phyloP scores from a whole-genome alignment of 140 eudicot genomes.

The Bidens hawaiensis region DNA sequence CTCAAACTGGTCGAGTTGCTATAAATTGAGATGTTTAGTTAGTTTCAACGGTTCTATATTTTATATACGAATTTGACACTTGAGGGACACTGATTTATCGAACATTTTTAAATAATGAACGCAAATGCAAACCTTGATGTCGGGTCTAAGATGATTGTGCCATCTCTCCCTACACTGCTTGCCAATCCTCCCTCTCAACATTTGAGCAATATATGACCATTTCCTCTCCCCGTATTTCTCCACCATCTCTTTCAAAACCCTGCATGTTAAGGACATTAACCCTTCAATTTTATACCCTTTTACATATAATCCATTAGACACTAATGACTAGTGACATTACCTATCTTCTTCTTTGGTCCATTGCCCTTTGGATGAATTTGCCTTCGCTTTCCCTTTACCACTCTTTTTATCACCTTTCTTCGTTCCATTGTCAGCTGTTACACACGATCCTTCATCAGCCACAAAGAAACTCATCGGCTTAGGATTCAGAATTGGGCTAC shows the following conservation, averaged over 20 bases:
- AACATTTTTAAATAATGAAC: background rate
- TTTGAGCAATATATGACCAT: constrained; percentile 91
- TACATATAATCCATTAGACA: background rate
- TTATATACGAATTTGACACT: background rate
- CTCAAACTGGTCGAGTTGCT: too few species aligned
- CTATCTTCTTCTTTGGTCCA: constrained; percentile 97
- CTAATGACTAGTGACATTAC: constrained; percentile 25
- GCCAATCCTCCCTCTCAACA: constrained; percentile 85
- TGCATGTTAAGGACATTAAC: constrained; percentile 16
- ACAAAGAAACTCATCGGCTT: constrained; percentile 38
- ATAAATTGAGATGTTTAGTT: too few species aligned
- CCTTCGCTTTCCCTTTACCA: constrained; percentile 32
- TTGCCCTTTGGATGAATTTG: constrained; percentile 73
- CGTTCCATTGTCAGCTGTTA: constrained; percentile 40
- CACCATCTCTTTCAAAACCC: constrained; percentile 70
- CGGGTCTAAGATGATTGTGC: constrained; percentile 93
- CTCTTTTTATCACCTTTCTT: constrained; percentile 29
- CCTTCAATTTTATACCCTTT: background rate
- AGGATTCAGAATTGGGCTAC: constrained; percentile 21
- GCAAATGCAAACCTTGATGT: constrained; percentile 58
- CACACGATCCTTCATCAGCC: constrained; percentile 70
- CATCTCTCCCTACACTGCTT: constrained; percentile 97
- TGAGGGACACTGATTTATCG: background rate
- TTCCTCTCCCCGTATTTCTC: constrained; percentile 75
- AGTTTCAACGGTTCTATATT: background rate